A percentile compares a stretch with the other conserved stretches of the same genome.
Evolutionary conservation across 2,329 filamentous ascomycete species (phyloP).

Genomic region (Aspergillaceae sp.): DNA sequence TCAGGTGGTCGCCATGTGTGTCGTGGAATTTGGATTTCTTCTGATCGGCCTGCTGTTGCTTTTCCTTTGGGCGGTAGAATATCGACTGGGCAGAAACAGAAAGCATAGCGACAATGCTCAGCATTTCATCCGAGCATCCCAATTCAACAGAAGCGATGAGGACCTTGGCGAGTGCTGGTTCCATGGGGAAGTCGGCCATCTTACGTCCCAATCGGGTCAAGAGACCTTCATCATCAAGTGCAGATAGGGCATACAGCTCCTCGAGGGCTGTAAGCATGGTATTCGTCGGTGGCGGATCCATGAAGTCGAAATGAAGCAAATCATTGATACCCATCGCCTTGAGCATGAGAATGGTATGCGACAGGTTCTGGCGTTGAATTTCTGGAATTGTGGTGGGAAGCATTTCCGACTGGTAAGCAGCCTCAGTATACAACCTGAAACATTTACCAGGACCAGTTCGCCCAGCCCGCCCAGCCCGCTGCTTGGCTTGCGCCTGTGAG

Average conservation of each 20-base stretch:
- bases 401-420: conserved; percentile 95
- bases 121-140: conserved; percentile 84
- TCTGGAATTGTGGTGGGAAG: conserved; percentile 91
- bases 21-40: conserved; percentile 98
- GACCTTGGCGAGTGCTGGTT: conserved; percentile 81
- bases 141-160: conserved; percentile 82
- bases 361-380: conserved; percentile 89
- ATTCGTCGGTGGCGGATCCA: conserved; percentile 95
- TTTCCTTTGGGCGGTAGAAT: conserved; percentile 95
- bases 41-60: conserved; percentile 90
- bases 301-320: conserved; percentile 93
- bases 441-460: conserved; percentile 93
- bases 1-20: conserved; percentile 86
- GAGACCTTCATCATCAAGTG: conserved; percentile 89
- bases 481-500: conserved; percentile 92
- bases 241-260: conserved; percentile 84
- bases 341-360: conserved; percentile 89
- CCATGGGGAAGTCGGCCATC: conserved; percentile 99
- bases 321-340: conserved; percentile 99
- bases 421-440: conserved; percentile 90
- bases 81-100: conserved; percentile 61
- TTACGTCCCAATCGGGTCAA: conserved; percentile 85
- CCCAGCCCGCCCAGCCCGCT: conserved; percentile 84
- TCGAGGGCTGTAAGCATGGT: conserved; percentile 96
- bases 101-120: conserved; percentile 92